Evolutionary conservation across 2,329 filamentous ascomycete species (phyloP).

Genomic region (Camptophora hylomeconis): DNA sequence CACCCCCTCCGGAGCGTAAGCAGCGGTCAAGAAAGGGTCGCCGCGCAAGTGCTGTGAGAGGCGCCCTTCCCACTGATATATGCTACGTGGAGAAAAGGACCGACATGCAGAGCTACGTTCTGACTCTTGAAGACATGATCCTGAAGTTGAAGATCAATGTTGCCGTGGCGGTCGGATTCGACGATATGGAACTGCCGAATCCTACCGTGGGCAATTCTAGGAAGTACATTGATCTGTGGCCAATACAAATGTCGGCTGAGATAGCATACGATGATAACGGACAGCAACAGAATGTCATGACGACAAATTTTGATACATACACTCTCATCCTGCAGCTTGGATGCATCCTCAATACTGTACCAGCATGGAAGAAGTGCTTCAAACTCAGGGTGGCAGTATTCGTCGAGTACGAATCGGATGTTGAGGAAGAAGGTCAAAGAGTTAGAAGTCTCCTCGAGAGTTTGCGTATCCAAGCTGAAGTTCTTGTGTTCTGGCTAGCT

Average conservation of each 20-base stretch:
- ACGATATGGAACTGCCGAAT: constrained; percentile 59
- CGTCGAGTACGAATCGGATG: constrained; percentile 76
- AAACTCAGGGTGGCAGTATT: constrained; percentile 68
- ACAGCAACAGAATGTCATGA: constrained; percentile 49
- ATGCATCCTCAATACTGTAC: constrained; percentile 70
- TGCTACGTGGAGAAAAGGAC: constrained; percentile 57
- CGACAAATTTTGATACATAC: constrained; percentile 86
- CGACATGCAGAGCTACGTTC: constrained; percentile 61
- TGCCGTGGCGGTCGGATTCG: constrained; percentile 70
- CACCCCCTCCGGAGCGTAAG: constrained; percentile 23
- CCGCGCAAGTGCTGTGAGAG: constrained; percentile 30
- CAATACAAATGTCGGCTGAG: constrained; percentile 85
- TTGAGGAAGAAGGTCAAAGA: constrained; percentile 62
- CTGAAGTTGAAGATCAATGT: constrained; percentile 71
- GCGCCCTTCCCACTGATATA: constrained; percentile 53
- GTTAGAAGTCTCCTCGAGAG: constrained; percentile 66
- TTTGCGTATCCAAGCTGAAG: constrained; percentile 64
- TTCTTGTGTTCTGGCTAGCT: constrained; percentile 71
- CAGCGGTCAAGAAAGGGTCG: constrained; percentile 8
- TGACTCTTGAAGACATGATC: constrained; percentile 69
- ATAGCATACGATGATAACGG: constrained; percentile 50
- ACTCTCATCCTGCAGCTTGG: constrained; percentile 76
- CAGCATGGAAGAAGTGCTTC: constrained; percentile 64
- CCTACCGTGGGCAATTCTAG: constrained; percentile 47
- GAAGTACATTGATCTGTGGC: constrained; percentile 78